These are phyloP conservation scores for Haematococcus lacustris DNA, from an alignment of 139 green algal species.

Conservation along the genomic window DNA sequence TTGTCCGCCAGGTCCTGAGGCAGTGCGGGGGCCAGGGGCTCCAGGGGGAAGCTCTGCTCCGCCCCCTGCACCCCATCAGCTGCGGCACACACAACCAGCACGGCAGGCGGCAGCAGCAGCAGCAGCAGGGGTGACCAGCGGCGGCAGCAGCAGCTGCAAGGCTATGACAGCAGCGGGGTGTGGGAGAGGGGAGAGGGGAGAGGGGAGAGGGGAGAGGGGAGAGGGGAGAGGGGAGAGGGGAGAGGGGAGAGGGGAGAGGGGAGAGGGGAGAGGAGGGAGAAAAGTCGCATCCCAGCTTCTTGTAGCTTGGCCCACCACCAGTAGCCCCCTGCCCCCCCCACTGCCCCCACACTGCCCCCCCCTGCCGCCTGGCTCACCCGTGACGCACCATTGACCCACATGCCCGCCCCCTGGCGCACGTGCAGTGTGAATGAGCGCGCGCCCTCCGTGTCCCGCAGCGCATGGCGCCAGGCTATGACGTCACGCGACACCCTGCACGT, in stretches of 20 bases:
- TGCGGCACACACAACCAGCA: slow-evolving; percentile 3
- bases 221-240: too few relatives aligned
- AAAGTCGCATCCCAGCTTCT: not conserved
- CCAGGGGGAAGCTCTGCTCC: slow-evolving; percentile 24
- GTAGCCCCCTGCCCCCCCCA: not conserved
- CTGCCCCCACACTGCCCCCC: not conserved
- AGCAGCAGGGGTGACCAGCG: not conserved
- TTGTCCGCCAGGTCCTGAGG: slow-evolving; percentile 18
- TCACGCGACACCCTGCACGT: slow-evolving; percentile 21
- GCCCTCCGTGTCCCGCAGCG: slow-evolving; percentile 20
- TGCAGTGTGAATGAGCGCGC: slow-evolving; percentile 38
- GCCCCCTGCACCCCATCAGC: slow-evolving; percentile 28
- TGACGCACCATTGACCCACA: slow-evolving; percentile 31
- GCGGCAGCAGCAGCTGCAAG: not conserved
- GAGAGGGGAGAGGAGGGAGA: not conserved
- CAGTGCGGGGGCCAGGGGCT: slow-evolving; percentile 6
- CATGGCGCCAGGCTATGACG: slow-evolving; percentile 40
- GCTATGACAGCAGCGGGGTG: not conserved
- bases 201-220: not conserved
- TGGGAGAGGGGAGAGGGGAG: not conserved
- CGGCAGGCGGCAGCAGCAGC: not conserved
- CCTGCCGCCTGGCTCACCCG: not conserved
- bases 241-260: not conserved
- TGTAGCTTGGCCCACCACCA: not conserved
- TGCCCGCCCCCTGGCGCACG: slow-evolving; percentile 22